Base-by-base conservation (phyloP, 2,329 filamentous ascomycete species). In the Colletotrichum abscissum region DNA sequence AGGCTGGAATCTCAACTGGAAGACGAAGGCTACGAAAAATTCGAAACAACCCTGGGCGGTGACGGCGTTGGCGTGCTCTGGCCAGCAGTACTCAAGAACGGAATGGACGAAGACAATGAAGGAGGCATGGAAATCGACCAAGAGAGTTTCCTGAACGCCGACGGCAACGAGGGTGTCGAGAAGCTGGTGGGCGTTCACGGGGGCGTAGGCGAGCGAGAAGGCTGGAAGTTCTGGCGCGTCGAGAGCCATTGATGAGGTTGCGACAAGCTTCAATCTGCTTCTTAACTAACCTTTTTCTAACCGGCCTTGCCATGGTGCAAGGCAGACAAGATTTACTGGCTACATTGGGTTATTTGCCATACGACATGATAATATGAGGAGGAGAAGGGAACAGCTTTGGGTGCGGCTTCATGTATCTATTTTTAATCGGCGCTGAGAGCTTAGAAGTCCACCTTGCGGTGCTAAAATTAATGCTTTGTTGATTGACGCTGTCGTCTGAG, bases 21-120 rank as follows among this genome's bases (percentile, higher is more conserved):
- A 4, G 83, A 86, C 0, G 93, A 95, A 78, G 94, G 94, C 1
- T 99, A 97, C 81, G 88, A 91, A 78, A 93, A 92, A 77, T 98
- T 97, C 79, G 91, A 95, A 82, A 97, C 95, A 0, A 98, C 94
- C 0, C 89, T 99, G 0, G 97, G 95, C 4, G 95, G 96, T 52
- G 94, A 98, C 78, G 97, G 97, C 14, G 94, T 99, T 1, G 97
- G 97, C 49, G 95, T 99, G 1, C 88, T 99, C 5, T 98, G 94
- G 91, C 97, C 97, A 1, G 97, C 97, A 0, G 93, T 98, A 0
- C 86, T 98, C 30, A 94, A 94, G 81, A 97, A 97, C 74, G 94
- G 93, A 6, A 91, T 89, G n/a, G 91, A 93, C 49, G 92, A 94
- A 78, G 93, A 95, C 76, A 87, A 90, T 0, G 90, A 94, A 75